phyloP scores from a whole-genome alignment of 2,329 filamentous ascomycete species.

The Akanthomyces uredinophilus region DNA sequence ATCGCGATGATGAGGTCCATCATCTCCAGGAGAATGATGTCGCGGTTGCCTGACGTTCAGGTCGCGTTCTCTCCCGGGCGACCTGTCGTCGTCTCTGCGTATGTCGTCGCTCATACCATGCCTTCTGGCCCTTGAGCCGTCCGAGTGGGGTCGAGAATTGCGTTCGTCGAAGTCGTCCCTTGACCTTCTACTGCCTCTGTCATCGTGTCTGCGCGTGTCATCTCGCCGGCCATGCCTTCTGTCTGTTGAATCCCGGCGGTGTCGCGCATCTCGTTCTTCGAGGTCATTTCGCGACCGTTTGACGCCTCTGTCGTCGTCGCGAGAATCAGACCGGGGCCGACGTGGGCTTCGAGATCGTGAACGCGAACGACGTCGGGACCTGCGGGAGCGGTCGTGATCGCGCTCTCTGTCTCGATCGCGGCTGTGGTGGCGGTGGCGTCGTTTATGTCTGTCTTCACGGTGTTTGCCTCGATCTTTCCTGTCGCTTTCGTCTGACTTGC shows the following conservation, averaged over 20 bases:
- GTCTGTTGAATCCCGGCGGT: constrained; percentile 19
- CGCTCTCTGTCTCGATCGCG: constrained; percentile 37
- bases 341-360: constrained; percentile 42
- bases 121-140: constrained; percentile 18
- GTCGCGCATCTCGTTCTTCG: constrained; percentile 20
- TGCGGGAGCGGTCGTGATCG: constrained; percentile 36
- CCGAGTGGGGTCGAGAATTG: constrained; percentile 18
- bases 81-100: constrained; percentile 14
- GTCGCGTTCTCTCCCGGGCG: constrained; percentile 16
- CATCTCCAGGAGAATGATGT: neutral
- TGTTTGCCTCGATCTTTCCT: constrained; percentile 35
- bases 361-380: constrained; percentile 38
- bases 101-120: constrained; percentile 17
- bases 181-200: constrained; percentile 18
- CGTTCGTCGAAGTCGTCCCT: constrained; percentile 24
- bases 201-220: constrained; percentile 18
- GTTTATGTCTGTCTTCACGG: constrained; percentile 32
- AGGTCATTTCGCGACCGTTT: constrained; percentile 23
- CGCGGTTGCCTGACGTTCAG: constrained; percentile 9
- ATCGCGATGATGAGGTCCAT: neutral
- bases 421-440: constrained; percentile 40
- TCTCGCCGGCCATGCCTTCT: constrained; percentile 16
- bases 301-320: constrained; percentile 17
- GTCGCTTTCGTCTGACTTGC: constrained; percentile 46
- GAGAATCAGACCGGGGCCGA: constrained; percentile 26